Evolutionary conservation across 1,139 yeast genomes (phyloP).

Genomic region (Magnusiomyces ingens): DNA sequence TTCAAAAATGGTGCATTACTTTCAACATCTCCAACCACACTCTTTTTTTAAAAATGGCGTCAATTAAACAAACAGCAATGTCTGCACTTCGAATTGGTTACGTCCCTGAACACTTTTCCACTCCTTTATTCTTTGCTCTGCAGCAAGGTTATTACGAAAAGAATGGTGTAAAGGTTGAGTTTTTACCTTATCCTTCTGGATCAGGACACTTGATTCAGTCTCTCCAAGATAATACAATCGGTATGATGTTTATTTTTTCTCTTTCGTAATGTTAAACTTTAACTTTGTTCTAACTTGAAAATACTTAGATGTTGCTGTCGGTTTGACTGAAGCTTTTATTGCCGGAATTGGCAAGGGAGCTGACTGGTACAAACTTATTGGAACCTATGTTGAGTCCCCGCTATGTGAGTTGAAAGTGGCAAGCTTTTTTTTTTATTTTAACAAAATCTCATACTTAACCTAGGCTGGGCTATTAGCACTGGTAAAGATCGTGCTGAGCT

Average conservation of each 20-base stretch:
- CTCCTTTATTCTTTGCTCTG: constrained; percentile 73
- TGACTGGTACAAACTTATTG: constrained; percentile 57
- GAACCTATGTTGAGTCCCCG: constrained; percentile 80
- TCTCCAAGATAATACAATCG: constrained; percentile 56
- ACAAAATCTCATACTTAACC: neutral
- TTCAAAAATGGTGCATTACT: too few species aligned
- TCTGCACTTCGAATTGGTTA: constrained; percentile 55
- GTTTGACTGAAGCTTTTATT: constrained; percentile 85
- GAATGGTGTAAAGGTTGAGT: constrained; percentile 46
- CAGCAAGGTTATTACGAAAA: constrained; percentile 49
- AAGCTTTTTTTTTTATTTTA: neutral
- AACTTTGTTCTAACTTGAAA: neutral
- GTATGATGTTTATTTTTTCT: constrained; percentile 17
- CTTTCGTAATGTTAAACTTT: neutral
- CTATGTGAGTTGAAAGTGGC: constrained; percentile 38
- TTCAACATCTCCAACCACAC: neutral
- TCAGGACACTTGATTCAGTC: constrained; percentile 81
- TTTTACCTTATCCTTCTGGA: constrained; percentile 77
- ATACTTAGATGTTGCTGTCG: constrained; percentile 56
- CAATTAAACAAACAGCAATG: constrained; percentile 6
- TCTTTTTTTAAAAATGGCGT: neutral
- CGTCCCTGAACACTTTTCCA: constrained; percentile 87
- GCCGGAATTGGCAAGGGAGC: constrained; percentile 74
- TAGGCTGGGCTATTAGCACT: constrained; percentile 75
- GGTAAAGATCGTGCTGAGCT: constrained; percentile 57